Percentiles rank a stretch among this genome's conserved stretches.
Evolutionary conservation across 495 filamentous ascomycete species (phyloP).

Genomic region (Penicillium pulvis): DNA sequence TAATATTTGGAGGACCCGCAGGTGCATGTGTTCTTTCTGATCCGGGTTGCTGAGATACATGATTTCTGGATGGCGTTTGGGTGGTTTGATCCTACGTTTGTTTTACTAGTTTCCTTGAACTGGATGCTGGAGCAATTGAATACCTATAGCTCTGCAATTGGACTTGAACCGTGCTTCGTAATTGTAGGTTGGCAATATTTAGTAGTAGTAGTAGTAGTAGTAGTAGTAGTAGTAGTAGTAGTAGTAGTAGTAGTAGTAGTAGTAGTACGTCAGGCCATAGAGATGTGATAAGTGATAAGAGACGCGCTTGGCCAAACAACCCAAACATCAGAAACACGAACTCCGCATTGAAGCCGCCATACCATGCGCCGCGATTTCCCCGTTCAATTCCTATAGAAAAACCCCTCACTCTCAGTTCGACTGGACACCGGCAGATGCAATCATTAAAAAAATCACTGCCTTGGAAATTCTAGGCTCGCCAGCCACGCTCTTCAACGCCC

Average conservation of each 20-base stretch:
- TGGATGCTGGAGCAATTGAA: conserved; percentile 24
- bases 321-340: conserved; percentile 26
- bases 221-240: not conserved
- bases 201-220: not conserved
- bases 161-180: conserved; percentile 14
- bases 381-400: conserved; percentile 4
- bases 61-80: conserved; percentile 31
- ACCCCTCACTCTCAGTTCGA: not conserved
- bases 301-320: conserved; percentile 23
- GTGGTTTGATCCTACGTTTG: conserved; percentile 28
- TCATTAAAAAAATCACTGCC: not conserved
- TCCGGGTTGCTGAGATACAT: conserved; percentile 32
- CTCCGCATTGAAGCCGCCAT: conserved; percentile 10
- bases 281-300: conserved; percentile 24
- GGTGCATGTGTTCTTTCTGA: conserved; percentile 27
- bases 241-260: not conserved
- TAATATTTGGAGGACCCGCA: conserved; percentile 32
- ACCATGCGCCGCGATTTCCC: conserved; percentile 1
- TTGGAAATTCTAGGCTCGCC: conserved; percentile 2
- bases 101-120: conserved; percentile 27
- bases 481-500: conserved; percentile 8
- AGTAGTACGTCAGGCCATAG: too few species aligned
- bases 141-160: conserved; percentile 17
- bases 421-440: not conserved
- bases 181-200: not conserved